Evolutionary conservation across 2,329 filamentous ascomycete genomes (phyloP), one percentile per base, ranked within the genome.

Genomic region (Stagonosporopsis rhizophila): DNA sequence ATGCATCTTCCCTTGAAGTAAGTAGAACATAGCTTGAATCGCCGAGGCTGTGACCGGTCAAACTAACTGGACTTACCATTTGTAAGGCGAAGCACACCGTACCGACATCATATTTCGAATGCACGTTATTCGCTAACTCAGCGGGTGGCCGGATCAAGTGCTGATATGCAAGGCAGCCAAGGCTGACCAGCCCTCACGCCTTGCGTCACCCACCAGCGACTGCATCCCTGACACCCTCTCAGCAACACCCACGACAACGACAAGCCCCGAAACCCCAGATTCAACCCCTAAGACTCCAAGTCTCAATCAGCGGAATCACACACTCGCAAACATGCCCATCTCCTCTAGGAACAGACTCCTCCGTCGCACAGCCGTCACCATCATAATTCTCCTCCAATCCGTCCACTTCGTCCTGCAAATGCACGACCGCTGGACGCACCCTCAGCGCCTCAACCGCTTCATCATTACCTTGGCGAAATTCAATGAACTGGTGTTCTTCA

Each of bases 351-450:
- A 20, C 14, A 37, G 17, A 8, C 28, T 41, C 12, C 6, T 14
- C 12, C 30, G 35, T 6, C 38, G 44, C 17, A 14, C 27, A 12
- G 44, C 50, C 9, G n/a, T 53, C 0, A 11, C 19, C 7, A 22
- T 53, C 3, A 47, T 53, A 11, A 9, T 40, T 14, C 2, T 14
- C 8, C 38, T 53, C 3, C 44, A 53, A 28, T 14, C 32, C 3
- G 6, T 30, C 7, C 50, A 53, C 17, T 47, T 22, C 28, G 15
- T 22, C 28, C 28, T 42, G 3, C 23, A 38, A 15, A 14, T 28
- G 11, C 28, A 41, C 17, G 37, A 53, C 9, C 22, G 30, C 28
- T 47, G 50, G 50, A 19, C 23, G 12, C 12, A 25, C 23, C 14
- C 23, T 17, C 14, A 47, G 39, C 14, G 17, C 41, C 2, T 37